phyloP scores from a whole-genome alignment of 1,284 basidiomycete species.

The Trichosporon coremiiforme region DNA sequence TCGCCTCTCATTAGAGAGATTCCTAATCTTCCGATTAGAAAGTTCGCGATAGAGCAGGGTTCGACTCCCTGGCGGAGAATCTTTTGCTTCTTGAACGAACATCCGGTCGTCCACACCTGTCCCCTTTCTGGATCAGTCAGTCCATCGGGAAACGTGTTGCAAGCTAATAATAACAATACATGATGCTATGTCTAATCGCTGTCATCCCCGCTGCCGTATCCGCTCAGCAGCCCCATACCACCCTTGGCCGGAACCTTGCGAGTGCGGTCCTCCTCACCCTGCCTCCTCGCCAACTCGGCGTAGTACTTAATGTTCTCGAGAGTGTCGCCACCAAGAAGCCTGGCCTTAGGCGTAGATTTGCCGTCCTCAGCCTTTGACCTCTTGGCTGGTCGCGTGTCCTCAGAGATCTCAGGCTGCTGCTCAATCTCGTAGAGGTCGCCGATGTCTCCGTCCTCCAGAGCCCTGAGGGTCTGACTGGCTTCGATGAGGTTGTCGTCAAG shows the following conservation, averaged over 20 bases:
- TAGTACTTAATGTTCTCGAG: slow-evolving; percentile 84
- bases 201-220: slow-evolving; percentile 77
- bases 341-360: slow-evolving; percentile 53
- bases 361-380: slow-evolving; percentile 45
- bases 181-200: slow-evolving; percentile 24
- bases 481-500: slow-evolving; percentile 78
- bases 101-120: too few species aligned
- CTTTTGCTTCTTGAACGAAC: too few species aligned
- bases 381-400: slow-evolving; percentile 55
- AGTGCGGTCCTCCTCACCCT: slow-evolving; percentile 56
- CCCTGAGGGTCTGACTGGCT: slow-evolving; percentile 76
- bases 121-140: too few species aligned
- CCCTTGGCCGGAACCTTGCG: slow-evolving; percentile 42
- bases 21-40: background rate
- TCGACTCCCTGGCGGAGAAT: too few species aligned
- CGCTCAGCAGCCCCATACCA: slow-evolving; percentile 61
- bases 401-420: slow-evolving; percentile 31
- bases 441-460: slow-evolving; percentile 68
- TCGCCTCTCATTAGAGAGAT: slow-evolving; percentile 16
- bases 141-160: too few species aligned
- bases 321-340: slow-evolving; percentile 74
- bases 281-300: slow-evolving; percentile 68
- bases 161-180: slow-evolving; percentile 2
- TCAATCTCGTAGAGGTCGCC: slow-evolving; percentile 55
- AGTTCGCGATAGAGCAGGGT: slow-evolving; percentile 19